Evolutionary conservation across 2,329 filamentous ascomycete genomes (phyloP), one percentile per base, ranked within the genome.

Genomic region (Botryotinia globosa): DNA sequence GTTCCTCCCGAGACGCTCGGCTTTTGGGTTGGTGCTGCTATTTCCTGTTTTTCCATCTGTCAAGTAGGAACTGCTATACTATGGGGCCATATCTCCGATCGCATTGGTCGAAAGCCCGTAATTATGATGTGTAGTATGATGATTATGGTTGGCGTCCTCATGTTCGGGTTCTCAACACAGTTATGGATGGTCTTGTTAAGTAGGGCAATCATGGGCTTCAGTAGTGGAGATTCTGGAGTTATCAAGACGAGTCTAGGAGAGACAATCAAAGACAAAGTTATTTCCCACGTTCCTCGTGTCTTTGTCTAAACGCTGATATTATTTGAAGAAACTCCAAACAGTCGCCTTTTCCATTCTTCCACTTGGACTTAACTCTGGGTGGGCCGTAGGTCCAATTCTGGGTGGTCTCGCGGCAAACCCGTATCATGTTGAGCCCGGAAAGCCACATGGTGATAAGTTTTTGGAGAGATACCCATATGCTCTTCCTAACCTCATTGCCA

Each of bases 31-130:
- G 45, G 69, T 3, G 37, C 32, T n/a, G 37, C 51, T 39, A 39
- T 73, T 39, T 71, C 34, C 12, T 90, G 90, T 44, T 97, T 97
- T 79, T 94, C 92, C 0, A 91, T 90, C 0, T 91, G 92, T 0
- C 94, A 97, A 80, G 95, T 95, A 78, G 80, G 93, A 34, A 97
- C 93, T 1, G 93, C 93, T 4, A 90, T 97, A 81, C 81, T 93
- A 74, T 97, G 94, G 94, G 94, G 94, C 0, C 85, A 91, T 0
- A 82, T 94, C 5, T 89, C 91, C 10, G 87, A 90, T 78, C 84
- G 83, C 72, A 86, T 88, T 73, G 94, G 94, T 0, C 87, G 94
- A 66, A 97, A 97, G 82, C 87, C 86, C 25, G 92, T 96, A 22
- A 84, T 97, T 29, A 82, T 97, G 70, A 89, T 97, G 70, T 94